phyloP scores from a whole-genome alignment of 129 eudicot species.

The Flaveria trinervia region DNA sequence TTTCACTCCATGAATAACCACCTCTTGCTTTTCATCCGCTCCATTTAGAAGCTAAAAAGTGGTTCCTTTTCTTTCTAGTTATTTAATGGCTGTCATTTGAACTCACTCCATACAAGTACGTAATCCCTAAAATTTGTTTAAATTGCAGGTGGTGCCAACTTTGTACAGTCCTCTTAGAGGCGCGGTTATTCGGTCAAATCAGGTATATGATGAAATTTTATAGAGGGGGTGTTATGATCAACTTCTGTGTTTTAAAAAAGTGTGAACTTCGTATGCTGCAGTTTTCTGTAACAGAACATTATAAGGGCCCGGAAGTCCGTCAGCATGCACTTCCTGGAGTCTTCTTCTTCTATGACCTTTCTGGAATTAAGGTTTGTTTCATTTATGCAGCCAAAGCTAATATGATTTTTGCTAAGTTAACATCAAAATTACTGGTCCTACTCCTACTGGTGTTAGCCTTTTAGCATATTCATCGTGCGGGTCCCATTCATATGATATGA shows the following conservation, averaged over 20 bases:
- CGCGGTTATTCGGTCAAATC: conserved; percentile 72
- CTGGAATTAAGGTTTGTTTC: conserved; percentile 77
- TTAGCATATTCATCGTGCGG: neutral
- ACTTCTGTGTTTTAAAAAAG: conserved; percentile 6
- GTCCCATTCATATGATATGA: neutral
- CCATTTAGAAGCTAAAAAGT: no score
- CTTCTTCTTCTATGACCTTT: conserved; percentile 86
- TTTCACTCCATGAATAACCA: neutral
- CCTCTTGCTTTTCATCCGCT: no score
- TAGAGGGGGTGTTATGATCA: neutral
- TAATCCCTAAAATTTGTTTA: neutral
- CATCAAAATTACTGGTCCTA: neutral
- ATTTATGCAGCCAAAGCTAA: conserved; percentile 12
- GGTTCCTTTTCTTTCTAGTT: no score
- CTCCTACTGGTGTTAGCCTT: neutral
- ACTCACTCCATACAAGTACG: neutral
- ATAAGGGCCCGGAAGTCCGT: conserved; percentile 57
- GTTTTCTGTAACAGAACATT: conserved; percentile 97
- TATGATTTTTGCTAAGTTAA: neutral
- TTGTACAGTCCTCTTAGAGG: conserved; percentile 73
- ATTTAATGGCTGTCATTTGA: no score
- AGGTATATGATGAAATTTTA: conserved; percentile 45
- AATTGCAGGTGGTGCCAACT: conserved; percentile 85
- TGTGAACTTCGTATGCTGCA: conserved; percentile 28
- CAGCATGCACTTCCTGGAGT: conserved; percentile 73